These are phyloP conservation scores for Sarocladiaceae sp. DNA, from an alignment of 2,329 filamentous ascomycete genomes.

Conservation along the genomic window DNA sequence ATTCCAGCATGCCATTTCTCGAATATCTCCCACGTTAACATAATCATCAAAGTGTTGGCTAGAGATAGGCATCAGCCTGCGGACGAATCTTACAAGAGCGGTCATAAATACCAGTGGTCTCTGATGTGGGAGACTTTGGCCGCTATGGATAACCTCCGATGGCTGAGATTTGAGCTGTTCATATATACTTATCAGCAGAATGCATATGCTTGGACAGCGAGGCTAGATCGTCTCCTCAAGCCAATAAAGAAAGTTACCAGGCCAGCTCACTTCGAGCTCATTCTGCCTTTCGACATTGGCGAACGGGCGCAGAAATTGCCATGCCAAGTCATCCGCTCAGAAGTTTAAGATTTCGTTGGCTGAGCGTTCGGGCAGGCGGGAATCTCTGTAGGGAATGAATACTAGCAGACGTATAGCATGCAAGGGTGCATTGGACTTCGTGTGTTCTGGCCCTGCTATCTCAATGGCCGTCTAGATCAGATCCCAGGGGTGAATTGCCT, in stretches of 20 bases:
- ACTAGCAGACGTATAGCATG: too few species aligned
- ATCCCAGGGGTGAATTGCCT: too few species aligned
- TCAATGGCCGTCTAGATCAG: too few species aligned
- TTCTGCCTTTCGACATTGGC: neutral
- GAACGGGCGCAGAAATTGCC: neutral
- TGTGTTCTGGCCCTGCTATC: too few species aligned
- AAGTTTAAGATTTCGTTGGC: neutral
- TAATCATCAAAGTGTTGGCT: neutral
- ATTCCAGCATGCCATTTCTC: neutral
- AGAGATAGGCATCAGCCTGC: neutral
- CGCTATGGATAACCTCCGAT: neutral
- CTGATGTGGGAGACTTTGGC: neutral
- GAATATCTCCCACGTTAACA: neutral
- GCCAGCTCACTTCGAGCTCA: neutral
- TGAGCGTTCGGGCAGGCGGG: too few species aligned
- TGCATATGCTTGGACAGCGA: neutral
- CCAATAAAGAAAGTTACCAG: neutral
- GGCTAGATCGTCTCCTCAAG: neutral
- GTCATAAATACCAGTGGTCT: neutral
- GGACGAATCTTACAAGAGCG: neutral
- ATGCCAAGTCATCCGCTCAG: neutral
- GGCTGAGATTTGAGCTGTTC: neutral
- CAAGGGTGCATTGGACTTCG: too few species aligned
- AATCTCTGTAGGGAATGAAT: too few species aligned
- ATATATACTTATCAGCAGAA: neutral